These are phyloP conservation scores for Pseudocercospora fijiensis DNA, from an alignment of 2,329 filamentous ascomycete species.

Conservation along the genomic window DNA sequence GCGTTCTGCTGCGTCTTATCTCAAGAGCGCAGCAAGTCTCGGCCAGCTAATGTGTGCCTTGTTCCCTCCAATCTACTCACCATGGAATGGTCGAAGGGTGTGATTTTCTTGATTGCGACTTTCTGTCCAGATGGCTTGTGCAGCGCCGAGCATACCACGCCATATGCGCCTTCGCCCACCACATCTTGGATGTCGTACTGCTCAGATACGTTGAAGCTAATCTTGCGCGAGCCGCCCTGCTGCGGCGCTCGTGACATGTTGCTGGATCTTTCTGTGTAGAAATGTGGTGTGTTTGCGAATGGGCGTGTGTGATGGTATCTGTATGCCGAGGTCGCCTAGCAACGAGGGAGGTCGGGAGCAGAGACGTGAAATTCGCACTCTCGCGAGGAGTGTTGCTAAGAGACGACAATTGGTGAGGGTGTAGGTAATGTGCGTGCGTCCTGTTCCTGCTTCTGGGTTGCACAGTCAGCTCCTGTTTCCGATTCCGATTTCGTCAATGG, in stretches of 20 bases:
- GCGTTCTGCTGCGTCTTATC: background rate
- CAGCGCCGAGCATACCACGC: slow-evolving; percentile 95
- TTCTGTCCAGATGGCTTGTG: slow-evolving; percentile 98
- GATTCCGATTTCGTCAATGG: slow-evolving; percentile 22
- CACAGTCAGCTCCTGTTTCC: slow-evolving; percentile 22
- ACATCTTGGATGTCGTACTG: slow-evolving; percentile 99
- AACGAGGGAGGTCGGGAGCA: slow-evolving; percentile 8
- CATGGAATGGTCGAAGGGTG: slow-evolving; percentile 80
- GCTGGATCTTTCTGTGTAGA: slow-evolving; percentile 10
- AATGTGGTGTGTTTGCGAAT: background rate
- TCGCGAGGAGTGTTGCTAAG: background rate
- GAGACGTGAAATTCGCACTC: slow-evolving; percentile 1
- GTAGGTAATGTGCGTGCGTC: slow-evolving; percentile 3
- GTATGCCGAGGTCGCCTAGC: slow-evolving; percentile 1
- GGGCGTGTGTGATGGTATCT: background rate
- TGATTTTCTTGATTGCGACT: slow-evolving; percentile 99
- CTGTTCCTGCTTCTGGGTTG: slow-evolving; percentile 23
- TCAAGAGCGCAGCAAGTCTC: background rate
- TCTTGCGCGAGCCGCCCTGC: slow-evolving; percentile 68
- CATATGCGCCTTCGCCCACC: slow-evolving; percentile 96
- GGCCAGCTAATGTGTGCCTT: background rate
- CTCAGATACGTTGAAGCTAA: slow-evolving; percentile 99
- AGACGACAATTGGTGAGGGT: background rate
- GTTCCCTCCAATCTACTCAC: background rate
- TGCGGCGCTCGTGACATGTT: slow-evolving; percentile 33